Evolutionary conservation across 805 yeast genomes (phyloP).

Genomic region (Metschnikowia lochheadii): DNA sequence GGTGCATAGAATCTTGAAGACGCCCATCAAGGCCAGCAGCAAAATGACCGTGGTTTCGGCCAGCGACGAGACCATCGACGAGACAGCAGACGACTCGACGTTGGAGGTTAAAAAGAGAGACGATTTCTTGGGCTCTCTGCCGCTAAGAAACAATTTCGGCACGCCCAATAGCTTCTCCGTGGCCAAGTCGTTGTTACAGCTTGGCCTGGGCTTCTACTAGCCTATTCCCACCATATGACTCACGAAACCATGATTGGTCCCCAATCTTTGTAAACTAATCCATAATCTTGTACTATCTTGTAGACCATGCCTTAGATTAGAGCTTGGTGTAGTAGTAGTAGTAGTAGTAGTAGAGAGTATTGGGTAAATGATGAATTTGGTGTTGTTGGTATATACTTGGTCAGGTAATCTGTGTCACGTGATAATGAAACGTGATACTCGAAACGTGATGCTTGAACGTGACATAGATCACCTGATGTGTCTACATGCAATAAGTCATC

Average conservation of each 20-base stretch:
- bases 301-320: too few relatives aligned
- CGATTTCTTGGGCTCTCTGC: conserved; percentile 33
- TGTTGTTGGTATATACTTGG: too few relatives aligned
- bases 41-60: conserved; percentile 17
- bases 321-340: too few relatives aligned
- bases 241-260: not conserved
- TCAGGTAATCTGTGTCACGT: too few relatives aligned
- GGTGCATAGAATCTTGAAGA: conserved; percentile 40
- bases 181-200: conserved; percentile 43
- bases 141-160: conserved; percentile 31
- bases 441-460: too few relatives aligned
- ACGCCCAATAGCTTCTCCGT: conserved; percentile 45
- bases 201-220: conserved; percentile 30
- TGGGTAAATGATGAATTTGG: too few relatives aligned
- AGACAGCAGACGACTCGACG: conserved; percentile 15
- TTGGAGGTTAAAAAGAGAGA: conserved; percentile 15
- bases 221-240: not conserved
- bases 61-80: conserved; percentile 24
- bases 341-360: too few relatives aligned
- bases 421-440: too few relatives aligned
- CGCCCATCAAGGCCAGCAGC: conserved; percentile 37
- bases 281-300: not conserved
- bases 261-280: not conserved
- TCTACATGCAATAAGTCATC: too few relatives aligned
- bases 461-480: too few relatives aligned